These are phyloP conservation scores for Sclerotinia borealis DNA, from an alignment of 2,329 filamentous ascomycete species.

Conservation along the genomic window DNA sequence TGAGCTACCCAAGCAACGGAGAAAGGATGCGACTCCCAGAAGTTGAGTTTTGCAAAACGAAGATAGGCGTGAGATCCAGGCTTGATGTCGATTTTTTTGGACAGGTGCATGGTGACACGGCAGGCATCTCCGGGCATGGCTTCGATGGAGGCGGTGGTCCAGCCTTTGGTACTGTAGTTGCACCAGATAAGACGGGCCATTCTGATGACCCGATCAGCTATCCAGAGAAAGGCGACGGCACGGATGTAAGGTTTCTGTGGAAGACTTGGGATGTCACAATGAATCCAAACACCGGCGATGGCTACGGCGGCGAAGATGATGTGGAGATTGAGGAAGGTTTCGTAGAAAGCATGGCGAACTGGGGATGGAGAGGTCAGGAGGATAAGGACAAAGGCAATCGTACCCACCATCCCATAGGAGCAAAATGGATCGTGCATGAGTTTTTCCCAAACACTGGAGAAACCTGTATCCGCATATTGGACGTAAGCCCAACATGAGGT, in stretches of 20 bases:
- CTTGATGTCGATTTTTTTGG: slow-evolving; percentile 57
- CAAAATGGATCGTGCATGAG: slow-evolving; percentile 59
- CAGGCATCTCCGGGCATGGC: slow-evolving; percentile 63
- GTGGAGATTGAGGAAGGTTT: slow-evolving; percentile 87
- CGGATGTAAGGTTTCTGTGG: slow-evolving; percentile 68
- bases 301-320: slow-evolving; percentile 65
- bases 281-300: slow-evolving; percentile 70
- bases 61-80: slow-evolving; percentile 73
- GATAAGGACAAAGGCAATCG: slow-evolving; percentile 57
- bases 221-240: slow-evolving; percentile 71
- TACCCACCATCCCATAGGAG: slow-evolving; percentile 54
- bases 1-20: slow-evolving; percentile 70
- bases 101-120: slow-evolving; percentile 63
- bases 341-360: slow-evolving; percentile 90
- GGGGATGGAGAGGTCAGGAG: slow-evolving; percentile 68
- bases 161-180: slow-evolving; percentile 49
- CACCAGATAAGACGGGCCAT: slow-evolving; percentile 57
- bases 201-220: slow-evolving; percentile 60
- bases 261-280: slow-evolving; percentile 62
- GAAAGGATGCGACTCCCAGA: slow-evolving; percentile 73
- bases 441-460: slow-evolving; percentile 48
- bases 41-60: slow-evolving; percentile 58
- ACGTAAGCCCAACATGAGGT: slow-evolving; percentile 69
- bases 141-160: slow-evolving; percentile 61
- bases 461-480: slow-evolving; percentile 59